Evolutionary conservation across 1,284 basidiomycete species (phyloP), one percentile per base, ranked within the genome.

Genomic region (Fistulinella staudtii): DNA sequence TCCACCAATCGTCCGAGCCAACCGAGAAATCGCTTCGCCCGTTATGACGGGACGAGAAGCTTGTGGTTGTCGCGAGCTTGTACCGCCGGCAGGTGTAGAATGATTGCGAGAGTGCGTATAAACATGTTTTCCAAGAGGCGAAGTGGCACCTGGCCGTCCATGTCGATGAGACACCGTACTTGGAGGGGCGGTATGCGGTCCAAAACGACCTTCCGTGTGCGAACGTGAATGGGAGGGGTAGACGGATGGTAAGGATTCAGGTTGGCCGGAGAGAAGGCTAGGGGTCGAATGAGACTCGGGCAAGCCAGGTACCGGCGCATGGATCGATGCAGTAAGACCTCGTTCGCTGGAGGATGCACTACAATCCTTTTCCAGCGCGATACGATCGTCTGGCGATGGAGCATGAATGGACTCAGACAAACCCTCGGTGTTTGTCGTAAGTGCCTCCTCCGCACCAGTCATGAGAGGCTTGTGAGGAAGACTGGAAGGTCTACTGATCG

Each of bases 41-140:
- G 80, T 82, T 53, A 88, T 74, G 33, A 87, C 72, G 15, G 85
- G 84, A 8, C 84, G 74, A n/a, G 71, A 66, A 18, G 67, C 51
- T 53, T 80, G 75, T 17, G 67, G 64, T 17, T 62, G 45, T 27
- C 77, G 75, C 27, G 70, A 60, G 40, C 56, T 61, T 31, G 55
- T 43, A 24, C 56, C 57, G 18, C 65, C 66, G 1, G 67, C 56
- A 40, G 80, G 77, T 13, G 82, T 73, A 0, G 84, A 85, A 52
- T 80, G 81, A 35, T 78, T 82, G 28, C 82, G 75, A 11, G 69
- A 60, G 57, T 85, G 80, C 18, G 51, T 45, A 21, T 57, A 54
- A 36, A 51, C 52, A 34, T 59, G 56, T 25, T 60, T 63, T 29
- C 67, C 67, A 30, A 66, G 64, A 14, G 72, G 70, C 1, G 72